Evolutionary conservation across 2,329 filamentous ascomycete species (phyloP).

Genomic region (Neonectria faginata): DNA sequence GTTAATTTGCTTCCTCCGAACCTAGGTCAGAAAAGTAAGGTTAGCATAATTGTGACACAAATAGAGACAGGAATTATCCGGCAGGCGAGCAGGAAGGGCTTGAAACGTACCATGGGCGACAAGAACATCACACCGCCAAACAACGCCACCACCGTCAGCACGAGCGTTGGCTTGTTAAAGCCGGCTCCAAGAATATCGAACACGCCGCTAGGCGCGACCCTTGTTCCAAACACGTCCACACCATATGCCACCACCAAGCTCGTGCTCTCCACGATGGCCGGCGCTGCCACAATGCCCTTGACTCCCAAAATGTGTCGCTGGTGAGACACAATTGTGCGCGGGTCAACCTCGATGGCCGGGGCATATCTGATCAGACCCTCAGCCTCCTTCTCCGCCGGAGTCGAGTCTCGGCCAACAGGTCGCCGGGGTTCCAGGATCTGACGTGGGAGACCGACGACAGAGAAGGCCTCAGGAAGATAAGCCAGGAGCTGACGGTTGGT

Average conservation of each 20-base stretch:
- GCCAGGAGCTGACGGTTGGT: constrained; percentile 85
- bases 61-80: constrained; percentile 1
- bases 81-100: background rate
- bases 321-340: constrained; percentile 83
- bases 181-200: constrained; percentile 95
- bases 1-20: constrained; percentile 76
- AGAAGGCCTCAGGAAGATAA: constrained; percentile 77
- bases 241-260: constrained; percentile 90
- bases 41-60: constrained; percentile 48
- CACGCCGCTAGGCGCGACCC: constrained; percentile 85
- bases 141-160: constrained; percentile 85
- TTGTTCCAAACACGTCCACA: constrained; percentile 86
- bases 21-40: constrained; percentile 50
- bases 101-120: constrained; percentile 81
- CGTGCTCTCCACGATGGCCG: constrained; percentile 90
- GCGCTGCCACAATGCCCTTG: constrained; percentile 76
- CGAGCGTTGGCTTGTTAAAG: constrained; percentile 89
- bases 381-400: constrained; percentile 76
- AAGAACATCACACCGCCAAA: constrained; percentile 80
- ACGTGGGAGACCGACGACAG: constrained; percentile 84
- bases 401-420: constrained; percentile 86
- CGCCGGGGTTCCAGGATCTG: constrained; percentile 85
- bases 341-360: constrained; percentile 85
- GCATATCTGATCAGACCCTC: constrained; percentile 85
- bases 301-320: constrained; percentile 84